These are phyloP conservation scores for Rhinocladiella similis DNA, from an alignment of 2,329 filamentous ascomycete species.

Conservation along the genomic window DNA sequence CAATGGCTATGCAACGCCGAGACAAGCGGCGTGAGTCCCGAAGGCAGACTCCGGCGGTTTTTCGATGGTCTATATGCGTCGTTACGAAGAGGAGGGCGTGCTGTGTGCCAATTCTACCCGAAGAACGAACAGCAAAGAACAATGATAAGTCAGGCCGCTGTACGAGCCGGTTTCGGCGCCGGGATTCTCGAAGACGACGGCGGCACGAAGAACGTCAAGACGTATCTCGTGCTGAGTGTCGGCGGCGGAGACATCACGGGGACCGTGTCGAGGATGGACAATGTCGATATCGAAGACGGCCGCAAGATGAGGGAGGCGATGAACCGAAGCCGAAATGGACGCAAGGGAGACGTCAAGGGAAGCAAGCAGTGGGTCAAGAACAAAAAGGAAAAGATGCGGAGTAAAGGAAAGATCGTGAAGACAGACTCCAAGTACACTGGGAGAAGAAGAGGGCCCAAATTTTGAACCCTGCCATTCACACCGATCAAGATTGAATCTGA, in stretches of 20 bases:
- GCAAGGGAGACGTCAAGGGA: conserved; percentile 51
- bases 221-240: conserved; percentile 93
- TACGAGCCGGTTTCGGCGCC: conserved; percentile 92
- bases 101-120: conserved; percentile 97
- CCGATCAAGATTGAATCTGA: neutral
- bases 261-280: conserved; percentile 85
- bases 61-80: conserved; percentile 90
- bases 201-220: conserved; percentile 92
- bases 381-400: conserved; percentile 88
- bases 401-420: conserved; percentile 94
- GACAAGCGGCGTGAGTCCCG: conserved; percentile 62
- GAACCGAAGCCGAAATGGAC: conserved; percentile 48
- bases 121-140: conserved; percentile 88
- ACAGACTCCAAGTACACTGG: conserved; percentile 90
- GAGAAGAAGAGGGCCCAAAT: conserved; percentile 76
- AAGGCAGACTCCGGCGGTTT: conserved; percentile 77
- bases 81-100: conserved; percentile 78
- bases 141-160: conserved; percentile 89
- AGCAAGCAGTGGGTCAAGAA: conserved; percentile 53
- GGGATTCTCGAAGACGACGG: conserved; percentile 94
- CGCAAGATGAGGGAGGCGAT: conserved; percentile 48
- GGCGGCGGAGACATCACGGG: conserved; percentile 87
- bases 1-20: conserved; percentile 99
- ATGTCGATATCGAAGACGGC: conserved; percentile 76
- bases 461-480: conserved; percentile 50